phyloP scores from a whole-genome alignment of 495 filamentous ascomycete genomes.

The Trichoderma asperelloides region DNA sequence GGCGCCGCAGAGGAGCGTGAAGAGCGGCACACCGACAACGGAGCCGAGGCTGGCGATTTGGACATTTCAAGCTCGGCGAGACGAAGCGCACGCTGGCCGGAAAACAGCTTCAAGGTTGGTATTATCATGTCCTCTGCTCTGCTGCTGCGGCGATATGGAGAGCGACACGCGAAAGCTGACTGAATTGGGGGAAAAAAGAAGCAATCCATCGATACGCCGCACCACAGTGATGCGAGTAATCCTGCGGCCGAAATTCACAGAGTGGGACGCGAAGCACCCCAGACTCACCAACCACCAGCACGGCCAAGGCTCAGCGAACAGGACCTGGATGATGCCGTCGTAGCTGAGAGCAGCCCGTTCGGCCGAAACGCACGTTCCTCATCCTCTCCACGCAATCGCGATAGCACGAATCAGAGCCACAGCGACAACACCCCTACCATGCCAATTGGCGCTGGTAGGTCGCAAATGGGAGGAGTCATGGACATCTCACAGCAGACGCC shows the following conservation, averaged over 20 bases:
- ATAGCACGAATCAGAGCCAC: neutral
- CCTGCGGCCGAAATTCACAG: neutral
- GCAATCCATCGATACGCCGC: neutral
- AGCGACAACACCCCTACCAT: neutral
- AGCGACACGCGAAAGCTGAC: neutral
- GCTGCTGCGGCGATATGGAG: neutral
- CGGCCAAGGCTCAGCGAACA: neutral
- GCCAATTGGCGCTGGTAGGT: neutral
- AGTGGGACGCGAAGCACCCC: constrained; percentile 3
- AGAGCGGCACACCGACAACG: neutral
- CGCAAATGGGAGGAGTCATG: neutral
- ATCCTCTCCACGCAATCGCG: neutral
- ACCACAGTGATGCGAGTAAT: neutral
- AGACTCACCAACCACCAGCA: neutral
- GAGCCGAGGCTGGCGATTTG: neutral
- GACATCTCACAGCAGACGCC: constrained; percentile 13
- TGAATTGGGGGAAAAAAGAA: neutral
- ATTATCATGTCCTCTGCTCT: neutral
- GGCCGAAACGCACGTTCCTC: neutral
- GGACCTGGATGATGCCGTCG: neutral
- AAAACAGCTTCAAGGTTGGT: neutral
- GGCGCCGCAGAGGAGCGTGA: neutral
- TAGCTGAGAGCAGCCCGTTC: neutral
- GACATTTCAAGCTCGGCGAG: neutral
- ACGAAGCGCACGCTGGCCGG: neutral